phyloP scores from a whole-genome alignment of 1,139 yeast species.

The Geotrichum candidum region DNA sequence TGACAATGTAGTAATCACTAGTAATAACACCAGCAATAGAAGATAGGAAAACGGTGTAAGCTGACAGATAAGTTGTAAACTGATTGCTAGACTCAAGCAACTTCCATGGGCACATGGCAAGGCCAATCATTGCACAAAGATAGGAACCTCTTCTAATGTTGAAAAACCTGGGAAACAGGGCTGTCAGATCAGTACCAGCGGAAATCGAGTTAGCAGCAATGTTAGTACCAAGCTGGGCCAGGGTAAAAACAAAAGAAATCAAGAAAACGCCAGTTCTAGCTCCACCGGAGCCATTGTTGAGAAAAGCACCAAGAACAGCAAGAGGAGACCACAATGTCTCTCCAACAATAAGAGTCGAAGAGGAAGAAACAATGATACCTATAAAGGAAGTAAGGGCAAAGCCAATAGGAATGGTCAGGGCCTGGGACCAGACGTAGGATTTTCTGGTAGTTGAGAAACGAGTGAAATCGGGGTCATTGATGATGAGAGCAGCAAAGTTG shows the following conservation, averaged over 20 bases:
- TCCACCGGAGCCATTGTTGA: constrained; percentile 56
- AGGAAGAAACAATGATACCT: constrained; percentile 82
- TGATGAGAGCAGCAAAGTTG: constrained; percentile 78
- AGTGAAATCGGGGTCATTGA: constrained; percentile 86
- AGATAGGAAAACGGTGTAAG: constrained; percentile 80
- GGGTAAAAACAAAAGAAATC: constrained; percentile 66
- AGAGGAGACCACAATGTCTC: constrained; percentile 80
- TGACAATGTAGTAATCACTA: constrained; percentile 66
- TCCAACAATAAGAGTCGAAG: constrained; percentile 65
- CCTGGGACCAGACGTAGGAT: constrained; percentile 49
- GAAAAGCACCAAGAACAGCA: constrained; percentile 62
- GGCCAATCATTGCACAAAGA: constrained; percentile 71
- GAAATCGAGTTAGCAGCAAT: constrained; percentile 84
- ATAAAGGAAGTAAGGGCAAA: constrained; percentile 77
- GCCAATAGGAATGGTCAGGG: constrained; percentile 64
- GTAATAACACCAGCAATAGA: constrained; percentile 81
- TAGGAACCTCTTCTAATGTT: constrained; percentile 80
- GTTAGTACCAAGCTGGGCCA: constrained; percentile 89
- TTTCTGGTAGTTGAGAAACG: constrained; percentile 61
- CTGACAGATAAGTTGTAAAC: constrained; percentile 79
- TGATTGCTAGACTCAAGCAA: constrained; percentile 64
- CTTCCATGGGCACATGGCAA: constrained; percentile 86
- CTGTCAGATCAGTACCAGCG: constrained; percentile 88
- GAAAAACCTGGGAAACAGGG: constrained; percentile 69
- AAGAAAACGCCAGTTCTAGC: constrained; percentile 86